Evolutionary conservation across 192 early-diverging fungal genomes (phyloP), one percentile per base, ranked within the genome.

Genomic region (Dimargaris cristalligena): DNA sequence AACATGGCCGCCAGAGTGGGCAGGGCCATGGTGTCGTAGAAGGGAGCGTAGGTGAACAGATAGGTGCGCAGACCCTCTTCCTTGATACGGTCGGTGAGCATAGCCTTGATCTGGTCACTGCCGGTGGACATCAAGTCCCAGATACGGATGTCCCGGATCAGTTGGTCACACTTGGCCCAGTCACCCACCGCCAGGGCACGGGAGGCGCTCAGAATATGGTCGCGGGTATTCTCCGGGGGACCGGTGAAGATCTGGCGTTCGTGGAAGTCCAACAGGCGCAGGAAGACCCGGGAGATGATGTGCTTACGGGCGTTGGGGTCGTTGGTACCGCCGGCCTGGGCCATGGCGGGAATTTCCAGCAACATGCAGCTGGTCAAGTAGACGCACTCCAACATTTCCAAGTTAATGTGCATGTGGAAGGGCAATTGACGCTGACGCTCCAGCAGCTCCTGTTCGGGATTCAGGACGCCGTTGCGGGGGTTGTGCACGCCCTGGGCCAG

Each of bases 381-480:
- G 30, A 91, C 87, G 67, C 90, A 95, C 78, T 99, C 96, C 46
- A 99, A 72, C 22, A 97, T 80, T 74, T 99, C 96, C 52, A 99
- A 72, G 77, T 99, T 97, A 72, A 99, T 92, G 76, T 94, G 92
- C 87, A 97, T 93, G 76, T 99, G 95, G 88, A 97, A 97, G 25
- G 95, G 95, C 64, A 99, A 74, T 78, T 96, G 94, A 60, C 95
- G 79, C 74, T 86, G 88, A 65, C 90, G 87, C 71, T 95, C 91
- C 23, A 92, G 76, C 64, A 85, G 79, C 72, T 97, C 95, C 63
- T 92, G 85, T 65, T 92, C 92, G 0, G 88, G 80, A 23, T 92
- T 85, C 63, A 84, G 77, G 72, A 91, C 84, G 41, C 79, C 79
- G 65, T 78, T 84, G 61, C 81, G 81, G 69, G 85, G 83, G 45